Conservation (phyloP, 768 basidiomycete genomes). For the Calocera viscosa region DNA sequence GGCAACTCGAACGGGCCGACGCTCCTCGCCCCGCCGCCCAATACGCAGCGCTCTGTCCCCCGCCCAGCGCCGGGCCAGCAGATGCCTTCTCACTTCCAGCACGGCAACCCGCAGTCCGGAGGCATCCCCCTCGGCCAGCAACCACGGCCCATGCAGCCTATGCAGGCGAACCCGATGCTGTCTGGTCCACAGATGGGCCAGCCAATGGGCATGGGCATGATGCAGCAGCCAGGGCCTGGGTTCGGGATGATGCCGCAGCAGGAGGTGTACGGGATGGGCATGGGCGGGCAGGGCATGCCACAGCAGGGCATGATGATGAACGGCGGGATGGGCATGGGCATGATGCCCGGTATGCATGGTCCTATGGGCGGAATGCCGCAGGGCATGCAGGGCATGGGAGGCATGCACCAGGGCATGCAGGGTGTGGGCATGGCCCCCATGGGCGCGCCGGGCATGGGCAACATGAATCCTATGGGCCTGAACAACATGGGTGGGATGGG, state of each 20-base stretch:
- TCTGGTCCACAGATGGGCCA: background rate
- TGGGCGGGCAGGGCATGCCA: background rate
- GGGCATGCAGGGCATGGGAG: conserved; percentile 33
- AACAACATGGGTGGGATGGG: conserved; percentile 8
- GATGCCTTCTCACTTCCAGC: background rate
- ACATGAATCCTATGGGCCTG: conserved; percentile 9
- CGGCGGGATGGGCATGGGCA: conserved; percentile 17
- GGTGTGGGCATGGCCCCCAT: background rate
- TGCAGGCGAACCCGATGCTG: background rate
- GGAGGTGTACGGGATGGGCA: background rate
- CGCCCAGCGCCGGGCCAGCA: conserved; percentile 6
- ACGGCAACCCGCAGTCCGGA: background rate
- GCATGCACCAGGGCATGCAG: background rate
- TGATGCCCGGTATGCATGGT: conserved; percentile 14
- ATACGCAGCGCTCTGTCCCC: conserved; percentile 12
- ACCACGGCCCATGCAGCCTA: conserved; percentile 7
- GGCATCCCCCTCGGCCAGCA: conserved; percentile 11
- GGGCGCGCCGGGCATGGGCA: background rate
- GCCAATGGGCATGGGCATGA: background rate
- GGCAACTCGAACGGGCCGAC: conserved; percentile 16
- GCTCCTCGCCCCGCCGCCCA: conserved; percentile 18
- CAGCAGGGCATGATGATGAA: background rate
- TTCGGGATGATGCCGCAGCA: background rate
- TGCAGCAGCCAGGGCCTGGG: background rate
- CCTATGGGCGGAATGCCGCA: conserved; percentile 26